phyloP scores from a whole-genome alignment of 441 rosid species.

The Iberis amara region DNA sequence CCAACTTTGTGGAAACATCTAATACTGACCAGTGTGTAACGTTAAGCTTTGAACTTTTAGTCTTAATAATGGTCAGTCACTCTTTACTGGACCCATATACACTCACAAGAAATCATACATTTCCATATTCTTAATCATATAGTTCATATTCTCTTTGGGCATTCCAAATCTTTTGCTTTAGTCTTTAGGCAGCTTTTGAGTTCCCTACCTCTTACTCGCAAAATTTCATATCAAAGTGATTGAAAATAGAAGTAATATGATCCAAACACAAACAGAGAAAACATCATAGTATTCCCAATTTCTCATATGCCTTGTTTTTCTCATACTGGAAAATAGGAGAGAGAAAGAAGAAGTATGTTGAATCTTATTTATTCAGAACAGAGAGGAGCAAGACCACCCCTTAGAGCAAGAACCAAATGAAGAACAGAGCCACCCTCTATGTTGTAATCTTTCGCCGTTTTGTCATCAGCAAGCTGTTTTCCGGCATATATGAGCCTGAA shows the following conservation, averaged over 20 bases:
- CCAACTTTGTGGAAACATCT: no score
- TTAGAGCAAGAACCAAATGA: conserved; percentile 86
- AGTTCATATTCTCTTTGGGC: no score
- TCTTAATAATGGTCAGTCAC: no score
- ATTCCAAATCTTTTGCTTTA: no score
- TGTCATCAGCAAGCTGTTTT: conserved; percentile 94
- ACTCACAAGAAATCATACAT: no score
- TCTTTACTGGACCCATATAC: no score
- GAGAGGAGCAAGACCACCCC: conserved; percentile 51
- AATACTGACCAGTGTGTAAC: no score
- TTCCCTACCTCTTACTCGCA: background rate
- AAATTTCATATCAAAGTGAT: background rate
- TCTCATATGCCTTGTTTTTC: background rate
- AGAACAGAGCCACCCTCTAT: conserved; percentile 97
- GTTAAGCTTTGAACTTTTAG: no score
- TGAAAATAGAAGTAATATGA: conserved; percentile 4
- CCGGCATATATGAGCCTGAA: conserved; percentile 91
- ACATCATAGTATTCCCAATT: conserved; percentile 16
- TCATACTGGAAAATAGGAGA: conserved; percentile 1
- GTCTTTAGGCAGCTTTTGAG: background rate
- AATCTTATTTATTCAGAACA: conserved; percentile 18
- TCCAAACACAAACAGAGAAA: conserved; percentile 14
- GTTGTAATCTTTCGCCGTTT: conserved; percentile 86
- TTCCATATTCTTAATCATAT: no score
- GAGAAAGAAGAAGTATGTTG: background rate